These are phyloP conservation scores for Plantago coronopus DNA, from an alignment of 305 asterid genomes.

Conservation along the genomic window DNA sequence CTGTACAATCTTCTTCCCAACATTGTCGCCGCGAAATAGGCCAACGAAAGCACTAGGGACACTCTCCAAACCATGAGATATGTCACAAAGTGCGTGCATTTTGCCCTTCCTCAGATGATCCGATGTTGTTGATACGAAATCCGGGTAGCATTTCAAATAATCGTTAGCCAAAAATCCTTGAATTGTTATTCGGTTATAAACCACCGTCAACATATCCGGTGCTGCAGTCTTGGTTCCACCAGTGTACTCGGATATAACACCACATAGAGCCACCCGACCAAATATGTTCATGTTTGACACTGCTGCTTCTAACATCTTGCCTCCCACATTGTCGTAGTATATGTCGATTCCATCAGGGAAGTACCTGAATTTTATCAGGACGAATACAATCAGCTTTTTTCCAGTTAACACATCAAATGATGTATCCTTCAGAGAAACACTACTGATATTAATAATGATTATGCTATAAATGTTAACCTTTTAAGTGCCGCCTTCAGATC, in stretches of 20 bases:
- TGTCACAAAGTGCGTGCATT: constrained; percentile 47
- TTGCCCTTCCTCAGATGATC: constrained; percentile 40
- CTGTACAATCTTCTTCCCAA: constrained; percentile 58
- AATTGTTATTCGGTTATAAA: constrained; percentile 58
- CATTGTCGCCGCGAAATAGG: constrained; percentile 52
- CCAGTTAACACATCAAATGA: neutral
- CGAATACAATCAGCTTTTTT: no score
- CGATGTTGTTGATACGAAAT: constrained; percentile 42
- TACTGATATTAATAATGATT: no score
- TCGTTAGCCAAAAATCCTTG: constrained; percentile 62
- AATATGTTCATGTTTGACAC: constrained; percentile 55
- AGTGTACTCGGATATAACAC: constrained; percentile 64
- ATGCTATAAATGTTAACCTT: constrained; percentile 42
- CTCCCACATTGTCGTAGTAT: constrained; percentile 80
- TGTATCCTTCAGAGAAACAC: neutral
- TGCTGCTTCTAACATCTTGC: constrained; percentile 64
- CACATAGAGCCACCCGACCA: constrained; percentile 67
- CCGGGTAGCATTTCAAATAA: constrained; percentile 31
- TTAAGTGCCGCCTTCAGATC: constrained; percentile 52
- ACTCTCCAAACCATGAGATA: constrained; percentile 50
- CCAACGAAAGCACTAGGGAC: constrained; percentile 54
- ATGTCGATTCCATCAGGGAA: constrained; percentile 80
- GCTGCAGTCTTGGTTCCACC: constrained; percentile 29
- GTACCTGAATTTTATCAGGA: constrained; percentile 28
- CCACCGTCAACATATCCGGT: constrained; percentile 46